Conservation (phyloP, 495 filamentous ascomycete species). For the Penicillium subrubescens region DNA sequence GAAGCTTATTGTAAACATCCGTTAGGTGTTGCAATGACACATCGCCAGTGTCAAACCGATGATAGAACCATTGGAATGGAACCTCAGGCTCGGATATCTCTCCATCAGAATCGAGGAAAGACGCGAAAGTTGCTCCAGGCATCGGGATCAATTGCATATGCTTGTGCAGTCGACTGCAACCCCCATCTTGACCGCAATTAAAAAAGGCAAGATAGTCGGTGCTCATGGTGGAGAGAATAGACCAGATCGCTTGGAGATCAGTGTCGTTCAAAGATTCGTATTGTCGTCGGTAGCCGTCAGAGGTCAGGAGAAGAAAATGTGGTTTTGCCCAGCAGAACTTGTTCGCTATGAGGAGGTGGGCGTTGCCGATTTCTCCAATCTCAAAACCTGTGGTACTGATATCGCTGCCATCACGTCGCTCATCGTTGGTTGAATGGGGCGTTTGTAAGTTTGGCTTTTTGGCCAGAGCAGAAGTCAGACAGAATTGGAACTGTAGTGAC, state of each 20-base stretch:
- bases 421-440: neutral
- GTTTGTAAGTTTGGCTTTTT: slow-evolving; percentile 1
- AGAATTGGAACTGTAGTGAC: neutral
- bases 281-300: neutral
- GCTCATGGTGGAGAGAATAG: neutral
- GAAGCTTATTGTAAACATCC: neutral
- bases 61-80: neutral
- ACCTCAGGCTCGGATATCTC: neutral
- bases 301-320: neutral
- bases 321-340: neutral
- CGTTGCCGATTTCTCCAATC: neutral
- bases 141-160: neutral
- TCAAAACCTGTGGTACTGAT: slow-evolving; percentile 1
- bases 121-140: neutral
- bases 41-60: neutral
- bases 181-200: slow-evolving; percentile 4
- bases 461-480: neutral
- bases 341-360: neutral
- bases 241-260: slow-evolving; percentile 1
- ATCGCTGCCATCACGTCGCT: neutral
- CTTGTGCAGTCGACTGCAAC: slow-evolving; percentile 2
- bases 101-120: neutral
- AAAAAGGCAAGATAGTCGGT: neutral
- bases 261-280: neutral
- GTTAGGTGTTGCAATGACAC: neutral